A percentile compares a stretch with the other conserved stretches of the same genome.
These are phyloP conservation scores for Pichia scutulata DNA, from an alignment of 805 yeast genomes.

Conservation along the genomic window DNA sequence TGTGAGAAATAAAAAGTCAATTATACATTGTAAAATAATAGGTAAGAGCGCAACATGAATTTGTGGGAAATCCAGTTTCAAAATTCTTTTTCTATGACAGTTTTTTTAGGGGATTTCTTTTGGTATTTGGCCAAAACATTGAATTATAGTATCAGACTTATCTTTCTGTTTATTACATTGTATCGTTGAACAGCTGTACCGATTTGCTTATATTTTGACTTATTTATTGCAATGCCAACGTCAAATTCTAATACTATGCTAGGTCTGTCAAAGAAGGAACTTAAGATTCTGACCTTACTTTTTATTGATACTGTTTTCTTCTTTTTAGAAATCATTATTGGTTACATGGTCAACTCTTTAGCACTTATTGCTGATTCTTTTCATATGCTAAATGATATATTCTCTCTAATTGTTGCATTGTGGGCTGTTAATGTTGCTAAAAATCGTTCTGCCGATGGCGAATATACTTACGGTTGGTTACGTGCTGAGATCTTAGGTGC, in stretches of 20 bases:
- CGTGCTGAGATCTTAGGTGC: constrained; percentile 97
- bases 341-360: constrained; percentile 87
- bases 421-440: constrained; percentile 96
- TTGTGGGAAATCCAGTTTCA: too few species aligned
- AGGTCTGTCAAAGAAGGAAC: constrained; percentile 41
- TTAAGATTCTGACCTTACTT: constrained; percentile 64
- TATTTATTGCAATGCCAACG: neutral
- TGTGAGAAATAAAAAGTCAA: too few species aligned
- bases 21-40: too few species aligned
- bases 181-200: neutral
- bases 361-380: constrained; percentile 95
- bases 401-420: constrained; percentile 79
- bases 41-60: too few species aligned
- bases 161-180: neutral
- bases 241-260: neutral
- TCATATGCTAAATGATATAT: constrained; percentile 94
- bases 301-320: constrained; percentile 76
- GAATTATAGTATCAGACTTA: too few species aligned
- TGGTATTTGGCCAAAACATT: neutral
- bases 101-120: too few species aligned
- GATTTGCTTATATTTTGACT: neutral
- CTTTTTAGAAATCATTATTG: constrained; percentile 74
- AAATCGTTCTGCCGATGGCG: constrained; percentile 71
- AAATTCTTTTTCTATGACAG: too few species aligned
- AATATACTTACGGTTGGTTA: constrained; percentile 96